Evolutionary conservation across 169 alveolate species (phyloP).

Genomic region (Plasmodium billcollinsi): DNA sequence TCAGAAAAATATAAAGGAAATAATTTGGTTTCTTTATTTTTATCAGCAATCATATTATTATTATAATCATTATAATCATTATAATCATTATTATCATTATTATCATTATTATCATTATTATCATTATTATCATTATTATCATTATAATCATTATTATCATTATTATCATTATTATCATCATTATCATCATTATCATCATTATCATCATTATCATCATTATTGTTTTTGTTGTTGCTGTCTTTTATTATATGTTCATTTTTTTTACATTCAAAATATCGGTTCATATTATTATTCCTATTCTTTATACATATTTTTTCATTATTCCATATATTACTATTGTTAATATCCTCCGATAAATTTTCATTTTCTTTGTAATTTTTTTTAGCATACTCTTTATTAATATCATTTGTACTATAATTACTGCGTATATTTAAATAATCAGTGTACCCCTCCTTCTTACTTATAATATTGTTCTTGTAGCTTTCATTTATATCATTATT

Average conservation of each 20-base stretch:
- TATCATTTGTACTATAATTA: too few relatives aligned
- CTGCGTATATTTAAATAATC: too few relatives aligned
- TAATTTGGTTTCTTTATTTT: background rate
- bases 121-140: background rate
- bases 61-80: background rate
- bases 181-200: background rate
- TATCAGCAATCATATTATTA: background rate
- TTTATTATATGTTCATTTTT: background rate
- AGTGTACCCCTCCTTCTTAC: too few relatives aligned
- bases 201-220: background rate
- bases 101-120: background rate
- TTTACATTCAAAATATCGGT: background rate
- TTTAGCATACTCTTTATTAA: too few relatives aligned
- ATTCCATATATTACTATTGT: background rate
- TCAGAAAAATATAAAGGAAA: slow-evolving; percentile 30
- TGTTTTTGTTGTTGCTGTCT: too few relatives aligned
- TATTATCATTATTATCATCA: background rate
- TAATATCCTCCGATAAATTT: too few relatives aligned
- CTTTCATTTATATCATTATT: too few relatives aligned
- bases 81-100: background rate
- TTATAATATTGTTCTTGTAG: too few relatives aligned
- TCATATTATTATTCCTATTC: slow-evolving; percentile 2
- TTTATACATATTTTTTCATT: background rate
- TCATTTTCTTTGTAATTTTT: too few relatives aligned
- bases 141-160: background rate